Conservation (phyloP, 441 rosid genomes). For the Populus hybrid region DNA sequence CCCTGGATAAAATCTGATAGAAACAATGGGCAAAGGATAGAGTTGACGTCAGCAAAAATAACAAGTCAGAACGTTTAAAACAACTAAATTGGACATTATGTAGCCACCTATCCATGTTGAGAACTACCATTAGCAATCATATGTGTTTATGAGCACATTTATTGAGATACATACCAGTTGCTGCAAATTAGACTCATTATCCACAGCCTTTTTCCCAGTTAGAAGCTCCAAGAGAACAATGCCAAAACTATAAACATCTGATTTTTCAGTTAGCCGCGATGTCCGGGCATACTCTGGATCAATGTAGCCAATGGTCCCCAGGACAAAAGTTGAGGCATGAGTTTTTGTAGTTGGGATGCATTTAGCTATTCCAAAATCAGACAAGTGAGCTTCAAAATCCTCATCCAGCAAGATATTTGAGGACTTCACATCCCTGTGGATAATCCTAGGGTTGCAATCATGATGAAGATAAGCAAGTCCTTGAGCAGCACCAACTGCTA, state of each 20-base stretch:
- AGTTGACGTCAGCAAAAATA: not conserved
- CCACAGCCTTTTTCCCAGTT: constrained; percentile 94
- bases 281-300: constrained; percentile 97
- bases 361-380: constrained; percentile 95
- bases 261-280: constrained; percentile 76
- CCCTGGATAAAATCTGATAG: constrained; percentile 55
- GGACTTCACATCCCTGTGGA: constrained; percentile 65
- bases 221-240: constrained; percentile 88
- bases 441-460: constrained; percentile 44
- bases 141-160: not conserved
- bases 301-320: constrained; percentile 93
- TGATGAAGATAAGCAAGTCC: constrained; percentile 98
- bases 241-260: constrained; percentile 94
- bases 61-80: not conserved
- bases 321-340: constrained; percentile 75
- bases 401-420: constrained; percentile 84
- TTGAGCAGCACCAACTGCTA: constrained; percentile 91
- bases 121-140: too few species aligned
- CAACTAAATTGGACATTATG: not conserved
- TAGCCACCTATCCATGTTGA: not conserved
- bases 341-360: constrained; percentile 62
- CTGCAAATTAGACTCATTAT: constrained; percentile 78
- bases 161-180: constrained; percentile 48
- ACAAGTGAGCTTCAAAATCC: constrained; percentile 79
- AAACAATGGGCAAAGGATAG: not conserved